A percentile compares a stretch with the other conserved stretches of the same genome.
Conservation (phyloP, 805 yeast genomes). For the Hanseniaspora guilliermondii region DNA sequence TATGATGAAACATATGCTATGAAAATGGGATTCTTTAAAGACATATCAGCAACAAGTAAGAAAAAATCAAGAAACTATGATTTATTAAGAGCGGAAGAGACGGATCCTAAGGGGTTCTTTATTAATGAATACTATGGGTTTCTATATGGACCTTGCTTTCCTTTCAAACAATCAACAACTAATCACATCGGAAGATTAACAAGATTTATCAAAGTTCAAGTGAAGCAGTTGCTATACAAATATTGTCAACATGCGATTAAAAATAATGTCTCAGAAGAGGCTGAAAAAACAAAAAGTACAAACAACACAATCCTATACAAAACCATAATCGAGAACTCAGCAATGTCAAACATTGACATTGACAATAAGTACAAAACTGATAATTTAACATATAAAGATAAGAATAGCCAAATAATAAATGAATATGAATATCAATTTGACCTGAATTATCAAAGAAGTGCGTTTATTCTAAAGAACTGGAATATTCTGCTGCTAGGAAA, state of each 20-base stretch:
- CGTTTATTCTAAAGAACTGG: constrained; percentile 3
- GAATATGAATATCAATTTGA: constrained; percentile 21
- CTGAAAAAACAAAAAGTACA: constrained; percentile 21
- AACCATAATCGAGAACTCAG: constrained; percentile 25
- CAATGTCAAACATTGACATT: constrained; percentile 21
- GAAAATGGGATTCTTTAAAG: background rate
- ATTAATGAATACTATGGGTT: constrained; percentile 28
- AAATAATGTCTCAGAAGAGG: constrained; percentile 22
- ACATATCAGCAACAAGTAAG: background rate
- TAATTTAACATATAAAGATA: background rate
- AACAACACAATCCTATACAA: constrained; percentile 21
- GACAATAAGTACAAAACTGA: constrained; percentile 10
- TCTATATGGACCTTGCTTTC: constrained; percentile 27
- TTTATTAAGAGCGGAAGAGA: background rate
- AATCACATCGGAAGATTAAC: constrained; percentile 37
- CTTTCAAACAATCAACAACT: constrained; percentile 29
- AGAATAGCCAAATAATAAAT: constrained; percentile 19
- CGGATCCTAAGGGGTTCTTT: constrained; percentile 22
- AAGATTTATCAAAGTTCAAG: constrained; percentile 30
- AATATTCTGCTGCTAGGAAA: background rate
- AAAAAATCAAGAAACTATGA: background rate
- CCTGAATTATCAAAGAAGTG: constrained; percentile 15
- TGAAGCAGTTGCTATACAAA: constrained; percentile 6
- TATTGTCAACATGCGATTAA: constrained; percentile 28
- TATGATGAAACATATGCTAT: background rate